Evolutionary conservation across 2,329 filamentous ascomycete species (phyloP), one percentile per base, ranked within the genome.

Genomic region (Metarhizium anisopliae): DNA sequence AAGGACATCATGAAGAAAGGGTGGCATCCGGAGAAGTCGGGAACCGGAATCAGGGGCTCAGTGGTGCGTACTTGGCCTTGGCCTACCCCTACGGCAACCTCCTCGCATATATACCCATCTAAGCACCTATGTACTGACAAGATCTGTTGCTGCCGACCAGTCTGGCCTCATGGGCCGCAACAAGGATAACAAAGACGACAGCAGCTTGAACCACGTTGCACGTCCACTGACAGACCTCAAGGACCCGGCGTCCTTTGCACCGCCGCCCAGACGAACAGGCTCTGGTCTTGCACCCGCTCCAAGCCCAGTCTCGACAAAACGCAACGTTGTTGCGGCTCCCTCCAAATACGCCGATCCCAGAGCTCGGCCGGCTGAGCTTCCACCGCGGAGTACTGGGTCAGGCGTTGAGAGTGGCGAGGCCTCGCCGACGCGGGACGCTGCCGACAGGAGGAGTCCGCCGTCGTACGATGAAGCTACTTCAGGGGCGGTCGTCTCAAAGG

Each of bases 231-330:
- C 83, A 8, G 77, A 82, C 3, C 78, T 96, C 35, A 85, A 83
- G 67, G 90, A 96, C 66, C 91, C 90, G 1, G 70, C 82, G 1
- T 81, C 83, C 16, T 96, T 95, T 67, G 90, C 82, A 2, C 89
- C 90, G 29, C 91, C 91, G 30, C 91, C 91, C 0, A 92, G 83
- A 63, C 87, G 72, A 42, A 68, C 68, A 32, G 64, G 65, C 57
- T 60, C 69, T 47, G 79, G 71, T 69, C 66, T 63, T 47, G 60
- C 58, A 14, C 66, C 67, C 20, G 63, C 66, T 14, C 62, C 64
- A 0, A 57, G 61, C 4, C 29, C 65, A 10, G 58, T 62, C 2
- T 51, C 62, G 10, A 54, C 20, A 14, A 59, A 59, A 36, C 64
- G 68, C 53, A 63, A 63, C 51, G 69, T 65, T 54, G 55, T 64